Percentiles rank a stretch among this genome's conserved stretches.
Evolutionary conservation across 2,329 filamentous ascomycete species (phyloP).

Genomic region (Allantophomopsis cytisporea): DNA sequence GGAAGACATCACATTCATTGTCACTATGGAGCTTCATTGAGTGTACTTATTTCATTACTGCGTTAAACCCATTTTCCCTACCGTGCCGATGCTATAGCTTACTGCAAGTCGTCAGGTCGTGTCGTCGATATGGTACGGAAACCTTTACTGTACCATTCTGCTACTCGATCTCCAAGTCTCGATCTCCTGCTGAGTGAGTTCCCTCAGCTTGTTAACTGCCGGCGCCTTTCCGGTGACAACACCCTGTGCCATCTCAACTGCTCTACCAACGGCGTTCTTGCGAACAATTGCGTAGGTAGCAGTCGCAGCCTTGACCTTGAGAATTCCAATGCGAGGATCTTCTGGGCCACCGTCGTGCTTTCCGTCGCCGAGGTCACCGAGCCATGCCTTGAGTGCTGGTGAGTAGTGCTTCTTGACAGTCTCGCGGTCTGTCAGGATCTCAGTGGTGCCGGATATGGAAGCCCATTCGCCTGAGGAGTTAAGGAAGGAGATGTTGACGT

Average conservation of each 20-base stretch:
- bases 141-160: conserved; percentile 14
- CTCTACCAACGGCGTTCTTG: conserved; percentile 48
- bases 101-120: neutral
- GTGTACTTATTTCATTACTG: too few species aligned
- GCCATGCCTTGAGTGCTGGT: conserved; percentile 63
- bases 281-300: conserved; percentile 57
- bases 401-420: conserved; percentile 66
- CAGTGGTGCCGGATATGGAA: conserved; percentile 63
- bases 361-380: conserved; percentile 75
- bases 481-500: conserved; percentile 74
- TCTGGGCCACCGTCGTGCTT: conserved; percentile 69
- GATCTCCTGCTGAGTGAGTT: conserved; percentile 55
- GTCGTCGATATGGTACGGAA: neutral
- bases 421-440: conserved; percentile 54
- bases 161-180: conserved; percentile 37
- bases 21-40: too few species aligned
- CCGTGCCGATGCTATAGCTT: too few species aligned
- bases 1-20: too few species aligned
- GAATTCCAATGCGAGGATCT: conserved; percentile 72
- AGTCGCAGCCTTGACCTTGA: conserved; percentile 59
- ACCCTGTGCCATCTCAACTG: conserved; percentile 63
- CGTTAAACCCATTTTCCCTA: too few species aligned
- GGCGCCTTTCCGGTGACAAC: conserved; percentile 59
- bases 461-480: conserved; percentile 72
- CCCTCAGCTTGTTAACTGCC: conserved; percentile 60